phyloP scores from a whole-genome alignment of 2,329 filamentous ascomycete genomes.

The Fusarium napiforme region DNA sequence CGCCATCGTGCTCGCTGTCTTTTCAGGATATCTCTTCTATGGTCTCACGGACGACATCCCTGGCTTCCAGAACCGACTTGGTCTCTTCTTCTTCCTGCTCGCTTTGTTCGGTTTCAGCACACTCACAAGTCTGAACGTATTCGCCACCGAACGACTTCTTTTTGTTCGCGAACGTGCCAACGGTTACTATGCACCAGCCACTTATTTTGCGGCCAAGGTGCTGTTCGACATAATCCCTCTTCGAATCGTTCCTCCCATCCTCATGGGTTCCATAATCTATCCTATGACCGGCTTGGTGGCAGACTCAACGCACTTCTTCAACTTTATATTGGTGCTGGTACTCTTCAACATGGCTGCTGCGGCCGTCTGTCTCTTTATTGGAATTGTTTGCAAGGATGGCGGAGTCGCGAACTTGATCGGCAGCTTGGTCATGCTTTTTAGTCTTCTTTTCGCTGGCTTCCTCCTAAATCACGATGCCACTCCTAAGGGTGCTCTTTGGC shows the following conservation, averaged over 20 bases:
- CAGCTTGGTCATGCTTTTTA: constrained; percentile 97
- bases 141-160: constrained; percentile 87
- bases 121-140: constrained; percentile 91
- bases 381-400: constrained; percentile 91
- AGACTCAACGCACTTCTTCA: constrained; percentile 84
- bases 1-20: constrained; percentile 90
- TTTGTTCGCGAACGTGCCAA: constrained; percentile 96
- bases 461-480: constrained; percentile 95
- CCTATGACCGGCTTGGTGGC: constrained; percentile 96
- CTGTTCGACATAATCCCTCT: constrained; percentile 97
- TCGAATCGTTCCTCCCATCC: constrained; percentile 91
- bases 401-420: constrained; percentile 94
- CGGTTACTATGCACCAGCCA: constrained; percentile 93
- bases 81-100: constrained; percentile 96
- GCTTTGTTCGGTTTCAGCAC: constrained; percentile 98
- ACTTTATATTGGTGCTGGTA: constrained; percentile 90
- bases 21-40: constrained; percentile 96
- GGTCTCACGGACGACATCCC: constrained; percentile 95
- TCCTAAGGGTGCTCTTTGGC: constrained; percentile 84
- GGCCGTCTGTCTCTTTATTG: constrained; percentile 93
- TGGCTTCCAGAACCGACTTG: constrained; percentile 96
- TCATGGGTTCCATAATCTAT: constrained; percentile 96
- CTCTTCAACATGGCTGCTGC: constrained; percentile 96
- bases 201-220: constrained; percentile 96
- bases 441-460: constrained; percentile 91